phyloP scores from a whole-genome alignment of 2,329 filamentous ascomycete genomes.

The Claviceps capensis region DNA sequence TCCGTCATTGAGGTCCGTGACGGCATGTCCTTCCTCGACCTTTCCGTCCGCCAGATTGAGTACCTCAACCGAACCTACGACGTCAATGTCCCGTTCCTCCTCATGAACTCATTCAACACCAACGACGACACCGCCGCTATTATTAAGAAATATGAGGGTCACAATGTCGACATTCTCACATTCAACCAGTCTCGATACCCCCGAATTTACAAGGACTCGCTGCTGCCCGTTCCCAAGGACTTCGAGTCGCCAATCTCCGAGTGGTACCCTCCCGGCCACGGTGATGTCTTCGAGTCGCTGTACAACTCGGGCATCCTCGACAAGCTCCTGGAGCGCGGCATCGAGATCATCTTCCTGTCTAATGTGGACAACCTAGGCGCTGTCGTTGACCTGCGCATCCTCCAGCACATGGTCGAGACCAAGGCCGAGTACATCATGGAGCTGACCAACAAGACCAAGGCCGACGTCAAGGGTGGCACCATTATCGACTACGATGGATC shows the following conservation, averaged over 20 bases:
- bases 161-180: constrained; percentile 98
- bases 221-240: constrained; percentile 86
- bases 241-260: constrained; percentile 79
- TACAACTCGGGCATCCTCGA: constrained; percentile 99
- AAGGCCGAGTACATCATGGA: constrained; percentile 99
- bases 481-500: constrained; percentile 99
- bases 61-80: constrained; percentile 97
- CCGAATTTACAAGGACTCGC: constrained; percentile 94
- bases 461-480: constrained; percentile 99
- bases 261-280: constrained; percentile 98
- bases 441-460: constrained; percentile 99
- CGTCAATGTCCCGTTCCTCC: constrained; percentile 92
- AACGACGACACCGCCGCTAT: constrained; percentile 95
- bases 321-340: constrained; percentile 85
- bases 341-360: constrained; percentile 97
- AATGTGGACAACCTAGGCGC: constrained; percentile 98
- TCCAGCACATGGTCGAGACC: constrained; percentile 99
- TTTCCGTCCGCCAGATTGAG: constrained; percentile 97
- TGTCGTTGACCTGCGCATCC: constrained; percentile 92
- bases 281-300: constrained; percentile 98
- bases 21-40: constrained; percentile 98
- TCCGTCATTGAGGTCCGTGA: constrained; percentile 99
- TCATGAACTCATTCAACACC: constrained; percentile 99
- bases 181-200: constrained; percentile 99
- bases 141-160: constrained; percentile 99